Evolutionary conservation across 2,329 filamentous ascomycete species (phyloP).

Genomic region (Sclerotinia glacialis): DNA sequence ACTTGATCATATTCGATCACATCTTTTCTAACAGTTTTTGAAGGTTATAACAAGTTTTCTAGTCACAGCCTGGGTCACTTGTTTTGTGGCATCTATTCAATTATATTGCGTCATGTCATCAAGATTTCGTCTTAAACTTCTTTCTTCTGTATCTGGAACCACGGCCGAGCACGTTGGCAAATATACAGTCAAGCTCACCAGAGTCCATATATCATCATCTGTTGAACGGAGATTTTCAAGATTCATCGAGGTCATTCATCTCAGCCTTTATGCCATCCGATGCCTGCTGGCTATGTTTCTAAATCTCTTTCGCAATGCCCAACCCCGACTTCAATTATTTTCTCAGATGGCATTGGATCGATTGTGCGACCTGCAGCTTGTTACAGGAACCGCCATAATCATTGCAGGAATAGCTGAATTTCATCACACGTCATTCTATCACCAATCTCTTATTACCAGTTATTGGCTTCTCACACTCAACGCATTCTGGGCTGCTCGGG

Average conservation of each 20-base stretch:
- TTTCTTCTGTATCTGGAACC: constrained; percentile 7
- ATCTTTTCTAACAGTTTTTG: background rate
- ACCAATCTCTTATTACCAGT: constrained; percentile 23
- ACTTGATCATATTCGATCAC: background rate
- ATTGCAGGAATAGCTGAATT: constrained; percentile 24
- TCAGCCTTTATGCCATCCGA: background rate
- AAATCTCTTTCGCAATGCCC: constrained; percentile 10
- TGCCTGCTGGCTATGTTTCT: constrained; percentile 9
- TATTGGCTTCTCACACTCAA: constrained; percentile 27
- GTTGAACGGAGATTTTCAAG: background rate
- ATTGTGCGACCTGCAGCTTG: constrained; percentile 25
- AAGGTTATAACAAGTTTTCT: constrained; percentile 25
- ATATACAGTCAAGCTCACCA: constrained; percentile 11
- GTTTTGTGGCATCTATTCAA: constrained; percentile 22
- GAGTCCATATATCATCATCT: background rate
- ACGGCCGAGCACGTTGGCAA: constrained; percentile 15
- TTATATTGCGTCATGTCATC: constrained; percentile 21
- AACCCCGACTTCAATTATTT: constrained; percentile 14
- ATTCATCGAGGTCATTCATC: background rate
- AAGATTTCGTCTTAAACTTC: constrained; percentile 2
- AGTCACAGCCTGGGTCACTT: constrained; percentile 24
- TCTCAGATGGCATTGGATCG: constrained; percentile 20
- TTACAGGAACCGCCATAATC: constrained; percentile 25
- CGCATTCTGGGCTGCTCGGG: constrained; percentile 24
- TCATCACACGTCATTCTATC: constrained; percentile 24